Conservation (phyloP, 305 asterid species). For the Solanum hybrid region DNA sequence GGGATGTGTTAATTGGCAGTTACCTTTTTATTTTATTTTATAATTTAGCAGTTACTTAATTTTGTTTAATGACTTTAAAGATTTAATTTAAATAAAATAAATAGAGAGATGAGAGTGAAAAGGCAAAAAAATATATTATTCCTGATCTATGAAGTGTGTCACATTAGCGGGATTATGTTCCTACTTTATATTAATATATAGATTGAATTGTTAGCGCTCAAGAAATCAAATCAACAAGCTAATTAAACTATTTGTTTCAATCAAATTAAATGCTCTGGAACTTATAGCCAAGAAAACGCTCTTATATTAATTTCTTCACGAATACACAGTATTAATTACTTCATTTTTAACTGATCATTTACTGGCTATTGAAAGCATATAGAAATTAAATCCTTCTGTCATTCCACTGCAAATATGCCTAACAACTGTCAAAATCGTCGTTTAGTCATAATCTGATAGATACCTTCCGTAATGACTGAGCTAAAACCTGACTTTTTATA, state of each 20-base stretch:
- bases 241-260: neutral
- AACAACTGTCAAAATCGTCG: constrained; percentile 12
- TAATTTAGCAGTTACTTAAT: too few species aligned
- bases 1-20: too few species aligned
- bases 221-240: neutral
- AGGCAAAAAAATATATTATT: too few species aligned
- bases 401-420: neutral
- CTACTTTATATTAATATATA: too few species aligned
- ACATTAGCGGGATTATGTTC: too few species aligned
- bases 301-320: neutral
- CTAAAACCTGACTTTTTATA: neutral
- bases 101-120: too few species aligned
- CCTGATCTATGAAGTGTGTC: too few species aligned
- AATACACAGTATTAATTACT: neutral
- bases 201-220: neutral
- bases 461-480: neutral
- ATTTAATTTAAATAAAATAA: too few species aligned
- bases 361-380: neutral
- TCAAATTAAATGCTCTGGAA: neutral
- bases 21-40: too few species aligned
- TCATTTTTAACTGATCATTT: neutral
- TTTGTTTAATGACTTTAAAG: too few species aligned
- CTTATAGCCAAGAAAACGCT: too few species aligned
- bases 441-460: neutral
- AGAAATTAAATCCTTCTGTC: neutral